Conservation (phyloP, 148 eudicot species). For the Rhododendron mucronatum region DNA sequence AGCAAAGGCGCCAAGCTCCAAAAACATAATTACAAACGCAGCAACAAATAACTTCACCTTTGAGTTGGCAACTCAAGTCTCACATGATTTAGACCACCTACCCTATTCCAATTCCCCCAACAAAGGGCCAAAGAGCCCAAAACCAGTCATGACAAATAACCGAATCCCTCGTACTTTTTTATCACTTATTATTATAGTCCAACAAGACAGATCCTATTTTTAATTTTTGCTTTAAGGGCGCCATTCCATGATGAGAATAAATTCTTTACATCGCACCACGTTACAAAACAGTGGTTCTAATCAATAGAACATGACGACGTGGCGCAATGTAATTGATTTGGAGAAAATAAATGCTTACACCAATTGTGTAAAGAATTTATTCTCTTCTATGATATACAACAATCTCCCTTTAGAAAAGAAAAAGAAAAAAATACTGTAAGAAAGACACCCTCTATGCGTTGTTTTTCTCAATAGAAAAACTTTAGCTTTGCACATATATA, state of each 20-base stretch:
- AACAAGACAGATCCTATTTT: too few species aligned
- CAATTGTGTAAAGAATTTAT: too few species aligned
- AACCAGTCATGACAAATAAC: too few species aligned
- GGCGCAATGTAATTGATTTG: too few species aligned
- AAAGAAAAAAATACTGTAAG: neutral
- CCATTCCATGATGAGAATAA: too few species aligned
- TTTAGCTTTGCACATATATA: neutral
- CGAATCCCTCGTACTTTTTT: accelerated
- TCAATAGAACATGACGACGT: too few species aligned
- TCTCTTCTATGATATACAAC: neutral
- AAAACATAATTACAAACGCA: constrained; percentile 1
- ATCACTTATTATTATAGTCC: too few species aligned
- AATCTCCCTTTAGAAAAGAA: neutral
- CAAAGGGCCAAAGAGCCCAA: constrained; percentile 29
- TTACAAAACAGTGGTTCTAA: too few species aligned
- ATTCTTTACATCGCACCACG: too few species aligned
- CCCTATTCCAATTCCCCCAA: constrained; percentile 28
- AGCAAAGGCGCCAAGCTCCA: neutral
- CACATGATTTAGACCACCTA: constrained; percentile 34
- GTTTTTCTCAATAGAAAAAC: neutral
- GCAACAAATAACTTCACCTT: constrained; percentile 15
- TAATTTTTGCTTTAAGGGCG: too few species aligned
- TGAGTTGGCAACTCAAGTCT: constrained; percentile 44
- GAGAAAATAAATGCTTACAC: too few species aligned
- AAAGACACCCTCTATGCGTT: neutral